phyloP scores from a whole-genome alignment of 1,284 basidiomycete species.

The Vanrija sp. region DNA sequence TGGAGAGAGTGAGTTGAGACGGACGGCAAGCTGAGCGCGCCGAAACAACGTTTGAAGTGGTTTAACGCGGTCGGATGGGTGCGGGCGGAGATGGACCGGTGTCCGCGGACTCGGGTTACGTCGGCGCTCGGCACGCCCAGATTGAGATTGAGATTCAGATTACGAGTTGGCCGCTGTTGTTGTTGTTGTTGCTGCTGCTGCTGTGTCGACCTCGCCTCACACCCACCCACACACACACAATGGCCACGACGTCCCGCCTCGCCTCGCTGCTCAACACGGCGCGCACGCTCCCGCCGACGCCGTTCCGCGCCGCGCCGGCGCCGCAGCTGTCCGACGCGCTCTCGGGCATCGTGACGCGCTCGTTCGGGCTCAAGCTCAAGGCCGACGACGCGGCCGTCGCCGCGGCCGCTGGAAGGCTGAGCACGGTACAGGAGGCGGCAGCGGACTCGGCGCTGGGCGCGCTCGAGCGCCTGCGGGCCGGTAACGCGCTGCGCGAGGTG shows the following conservation, averaged over 20 bases:
- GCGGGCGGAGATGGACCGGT: too few relatives aligned
- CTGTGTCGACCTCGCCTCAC: neutral
- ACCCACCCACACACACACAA: neutral
- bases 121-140: too few relatives aligned
- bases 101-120: too few relatives aligned
- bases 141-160: too few relatives aligned
- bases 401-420: constrained; percentile 4
- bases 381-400: constrained; percentile 9
- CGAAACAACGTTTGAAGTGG: too few relatives aligned
- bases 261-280: constrained; percentile 24
- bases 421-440: constrained; percentile 13
- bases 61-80: too few relatives aligned
- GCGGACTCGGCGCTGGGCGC: constrained; percentile 18
- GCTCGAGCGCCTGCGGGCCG: constrained; percentile 24
- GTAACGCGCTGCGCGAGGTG: constrained; percentile 28
- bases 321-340: constrained; percentile 41
- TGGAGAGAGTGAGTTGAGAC: too few relatives aligned
- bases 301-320: constrained; percentile 30
- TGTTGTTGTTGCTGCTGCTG: too few relatives aligned
- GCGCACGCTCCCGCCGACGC: constrained; percentile 35
- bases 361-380: constrained; percentile 19
- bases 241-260: neutral
- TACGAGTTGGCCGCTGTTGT: too few relatives aligned
- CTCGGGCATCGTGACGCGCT: constrained; percentile 28
- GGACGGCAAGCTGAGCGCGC: too few relatives aligned